phyloP scores from a whole-genome alignment of 2,329 filamentous ascomycete genomes.

The Byssothecium circinans region DNA sequence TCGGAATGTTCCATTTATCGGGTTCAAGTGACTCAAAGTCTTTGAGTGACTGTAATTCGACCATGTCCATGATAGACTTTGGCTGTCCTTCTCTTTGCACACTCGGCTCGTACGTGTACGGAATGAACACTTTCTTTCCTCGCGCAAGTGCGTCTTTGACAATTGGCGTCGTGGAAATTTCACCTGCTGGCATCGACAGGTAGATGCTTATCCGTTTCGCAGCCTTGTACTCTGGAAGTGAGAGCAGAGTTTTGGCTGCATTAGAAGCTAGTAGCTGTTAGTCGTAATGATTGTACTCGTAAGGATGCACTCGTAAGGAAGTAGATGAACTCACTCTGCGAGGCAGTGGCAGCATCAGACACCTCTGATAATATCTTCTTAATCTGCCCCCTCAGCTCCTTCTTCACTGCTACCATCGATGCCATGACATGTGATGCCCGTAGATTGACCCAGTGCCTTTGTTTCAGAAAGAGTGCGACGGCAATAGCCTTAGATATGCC shows the following conservation, averaged over 20 bases:
- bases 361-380: conserved; percentile 66
- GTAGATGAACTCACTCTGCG: conserved; percentile 65
- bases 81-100: conserved; percentile 47
- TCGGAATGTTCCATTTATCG: conserved; percentile 96
- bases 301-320: too few relatives aligned
- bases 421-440: conserved; percentile 39
- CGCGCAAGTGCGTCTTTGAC: conserved; percentile 75
- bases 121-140: conserved; percentile 88
- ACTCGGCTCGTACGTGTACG: conserved; percentile 73
- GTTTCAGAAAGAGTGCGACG: too few relatives aligned
- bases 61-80: conserved; percentile 90
- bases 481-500: too few relatives aligned
- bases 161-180: conserved; percentile 81
- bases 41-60: conserved; percentile 69
- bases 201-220: conserved; percentile 82
- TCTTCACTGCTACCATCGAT: conserved; percentile 69
- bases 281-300: conserved; percentile 2
- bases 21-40: conserved; percentile 77
- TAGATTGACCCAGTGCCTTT: too few relatives aligned
- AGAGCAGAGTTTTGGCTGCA: conserved; percentile 66
- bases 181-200: conserved; percentile 85
- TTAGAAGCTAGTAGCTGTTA: conserved; percentile 57
- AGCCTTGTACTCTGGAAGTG: conserved; percentile 71
- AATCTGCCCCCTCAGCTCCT: conserved; percentile 71
- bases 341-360: conserved; percentile 61